Percentiles rank a stretch among this genome's conserved stretches.
Evolutionary conservation across 2,329 filamentous ascomycete genomes (phyloP).

Genomic region (Botryotinia globosa): DNA sequence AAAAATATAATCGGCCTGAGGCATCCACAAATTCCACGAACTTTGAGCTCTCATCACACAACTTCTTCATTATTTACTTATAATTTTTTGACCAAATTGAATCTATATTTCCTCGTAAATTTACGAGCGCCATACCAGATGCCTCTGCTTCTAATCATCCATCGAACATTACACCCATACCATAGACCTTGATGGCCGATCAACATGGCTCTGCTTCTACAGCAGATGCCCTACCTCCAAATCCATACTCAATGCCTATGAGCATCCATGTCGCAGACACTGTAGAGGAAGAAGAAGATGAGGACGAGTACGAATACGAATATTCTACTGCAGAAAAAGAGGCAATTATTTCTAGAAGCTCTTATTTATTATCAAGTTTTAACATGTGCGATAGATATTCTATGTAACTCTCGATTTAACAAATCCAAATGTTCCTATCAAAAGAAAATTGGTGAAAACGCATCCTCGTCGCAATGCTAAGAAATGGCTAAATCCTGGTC

Average conservation of each 20-base stretch:
- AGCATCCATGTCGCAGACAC: constrained; percentile 1
- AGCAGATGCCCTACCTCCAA: constrained; percentile 27
- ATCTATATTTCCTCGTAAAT: not conserved
- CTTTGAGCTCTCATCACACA: not conserved
- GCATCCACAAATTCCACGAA: constrained; percentile 3
- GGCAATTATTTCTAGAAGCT: constrained; percentile 40
- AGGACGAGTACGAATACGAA: constrained; percentile 57
- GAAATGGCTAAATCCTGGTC: constrained; percentile 25
- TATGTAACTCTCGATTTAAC: constrained; percentile 64
- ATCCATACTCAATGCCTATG: constrained; percentile 20
- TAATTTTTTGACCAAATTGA: not conserved
- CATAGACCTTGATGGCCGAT: constrained; percentile 32
- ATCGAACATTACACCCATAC: constrained; percentile 31
- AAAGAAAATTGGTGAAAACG: constrained; percentile 23
- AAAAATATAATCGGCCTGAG: not conserved
- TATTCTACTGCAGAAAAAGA: constrained; percentile 63
- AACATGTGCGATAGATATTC: constrained; percentile 49
- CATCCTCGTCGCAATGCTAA: constrained; percentile 25
- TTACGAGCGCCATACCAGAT: constrained; percentile 22
- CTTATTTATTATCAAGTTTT: constrained; percentile 5
- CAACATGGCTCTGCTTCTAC: constrained; percentile 18
- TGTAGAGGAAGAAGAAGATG: constrained; percentile 42
- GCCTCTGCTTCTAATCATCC: constrained; percentile 24
- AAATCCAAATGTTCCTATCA: constrained; percentile 35
- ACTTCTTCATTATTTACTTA: not conserved